Base-by-base conservation (phyloP, 2,329 filamentous ascomycete species). In the Neonectria sp. region DNA sequence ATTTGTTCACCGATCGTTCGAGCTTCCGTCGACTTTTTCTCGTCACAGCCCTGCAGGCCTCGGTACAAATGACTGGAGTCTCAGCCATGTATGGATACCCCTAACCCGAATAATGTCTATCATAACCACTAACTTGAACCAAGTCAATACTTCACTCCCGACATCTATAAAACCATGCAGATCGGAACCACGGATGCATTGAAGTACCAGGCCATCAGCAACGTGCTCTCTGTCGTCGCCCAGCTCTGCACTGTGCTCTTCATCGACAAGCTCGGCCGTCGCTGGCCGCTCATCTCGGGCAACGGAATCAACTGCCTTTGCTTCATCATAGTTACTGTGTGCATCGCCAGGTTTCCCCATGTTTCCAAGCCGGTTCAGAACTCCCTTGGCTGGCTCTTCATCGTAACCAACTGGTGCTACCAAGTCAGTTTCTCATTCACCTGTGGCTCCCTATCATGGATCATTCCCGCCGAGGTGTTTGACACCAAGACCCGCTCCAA, bases 51-150 rank as follows among this genome's bases (percentile, higher is more conserved):
- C 82, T 93, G 1, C 92, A 94, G 77, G 92, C 90, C 1, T 89
- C 88, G 0, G 84, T 91, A 3, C 92, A 94, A 75, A 93, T 94
- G 91, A 94, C 92, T 0, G 92, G 92, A 69, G 90, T 92, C 1
- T 88, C 86, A 0, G 90, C 90, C 3, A 93, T 94, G 21, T 21
- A 21, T 21, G 21, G 21, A 21, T 21, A 21, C 21, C 21, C 21
- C 21, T 21, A 21, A 21, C 21, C 21, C 21, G 21, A 21, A 21
- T 21, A 21, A 21, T 21, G 21, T 21, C 21, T 21, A 21, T 21
- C 21, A 1, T 21, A 33, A 33, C 31, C 11, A 11, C 7, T 11
- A 33, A 6, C 6, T 9, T 8, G 6, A 29, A 5, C 27, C 7
- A 9, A 33, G 31, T 71, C 92, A 94, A 75, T 94, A 94, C 78